Evolutionary conservation across 2,329 filamentous ascomycete species (phyloP).

Genomic region (Cladosporium austrohemisphaericum): DNA sequence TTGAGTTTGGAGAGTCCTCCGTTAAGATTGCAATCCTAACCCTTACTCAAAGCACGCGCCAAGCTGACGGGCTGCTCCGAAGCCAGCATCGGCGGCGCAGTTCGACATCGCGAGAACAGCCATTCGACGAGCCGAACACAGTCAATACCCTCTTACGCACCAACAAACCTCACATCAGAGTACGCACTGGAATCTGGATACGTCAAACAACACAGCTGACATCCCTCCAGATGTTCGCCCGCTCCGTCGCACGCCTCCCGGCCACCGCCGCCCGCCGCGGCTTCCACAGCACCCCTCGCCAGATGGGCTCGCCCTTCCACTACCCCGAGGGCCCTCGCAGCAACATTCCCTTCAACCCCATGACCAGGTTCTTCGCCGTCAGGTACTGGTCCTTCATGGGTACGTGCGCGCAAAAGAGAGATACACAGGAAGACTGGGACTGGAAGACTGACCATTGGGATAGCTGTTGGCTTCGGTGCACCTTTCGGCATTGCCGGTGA

Average conservation of each 20-base stretch:
- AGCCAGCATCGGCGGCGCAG: constrained; percentile 1
- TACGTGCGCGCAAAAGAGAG: constrained; percentile 38
- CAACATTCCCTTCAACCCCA: constrained; percentile 96
- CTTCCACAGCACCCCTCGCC: constrained; percentile 87
- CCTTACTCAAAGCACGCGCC: too few relatives aligned
- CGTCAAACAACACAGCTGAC: neutral
- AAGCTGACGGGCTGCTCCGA: constrained; percentile 12
- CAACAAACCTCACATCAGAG: constrained; percentile 13
- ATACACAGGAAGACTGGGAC: constrained; percentile 9
- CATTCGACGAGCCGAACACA: constrained; percentile 9
- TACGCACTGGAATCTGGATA: neutral
- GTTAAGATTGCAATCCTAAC: too few relatives aligned
- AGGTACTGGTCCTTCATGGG: constrained; percentile 81
- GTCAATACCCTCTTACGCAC: constrained; percentile 6
- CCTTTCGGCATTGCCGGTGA: constrained; percentile 64
- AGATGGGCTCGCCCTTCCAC: constrained; percentile 89
- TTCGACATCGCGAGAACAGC: constrained; percentile 3
- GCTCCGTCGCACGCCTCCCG: constrained; percentile 53
- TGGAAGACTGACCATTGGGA: constrained; percentile 36
- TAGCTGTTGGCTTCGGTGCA: constrained; percentile 56
- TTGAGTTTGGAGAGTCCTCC: too few relatives aligned
- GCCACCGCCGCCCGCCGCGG: constrained; percentile 73
- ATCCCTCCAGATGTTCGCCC: constrained; percentile 30
- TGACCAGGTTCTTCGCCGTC: constrained; percentile 77
- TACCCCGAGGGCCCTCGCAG: constrained; percentile 93